A percentile compares a stretch with the other conserved stretches of the same genome.
phyloP scores from a whole-genome alignment of 2,329 filamentous ascomycete species.

The Paramyrothecium sp. region DNA sequence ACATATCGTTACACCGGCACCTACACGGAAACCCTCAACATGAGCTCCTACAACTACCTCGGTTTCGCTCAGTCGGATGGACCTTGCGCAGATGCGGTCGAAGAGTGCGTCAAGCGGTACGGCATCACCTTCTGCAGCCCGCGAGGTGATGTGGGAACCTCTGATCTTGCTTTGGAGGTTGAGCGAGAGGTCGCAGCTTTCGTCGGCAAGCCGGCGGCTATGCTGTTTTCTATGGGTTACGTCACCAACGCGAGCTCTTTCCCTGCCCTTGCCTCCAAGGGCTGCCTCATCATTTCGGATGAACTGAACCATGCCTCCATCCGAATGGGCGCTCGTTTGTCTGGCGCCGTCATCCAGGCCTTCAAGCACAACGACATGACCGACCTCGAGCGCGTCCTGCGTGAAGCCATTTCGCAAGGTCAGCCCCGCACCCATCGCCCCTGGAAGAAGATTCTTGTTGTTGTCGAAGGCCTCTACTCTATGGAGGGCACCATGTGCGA shows the following conservation, averaged over 20 bases:
- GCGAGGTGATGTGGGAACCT: slow-evolving; percentile 79
- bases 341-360: slow-evolving; percentile 89
- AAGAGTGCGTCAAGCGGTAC: slow-evolving; percentile 81
- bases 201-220: slow-evolving; percentile 89
- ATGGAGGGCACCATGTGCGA: slow-evolving; percentile 99
- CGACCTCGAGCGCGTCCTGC: slow-evolving; percentile 80
- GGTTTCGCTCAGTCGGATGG: slow-evolving; percentile 97
- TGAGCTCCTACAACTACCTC: slow-evolving; percentile 99
- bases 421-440: slow-evolving; percentile 97
- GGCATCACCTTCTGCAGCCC: slow-evolving; percentile 82
- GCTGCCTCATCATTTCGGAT: slow-evolving; percentile 91
- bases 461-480: slow-evolving; percentile 95
- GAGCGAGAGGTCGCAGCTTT: slow-evolving; percentile 88
- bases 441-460: slow-evolving; percentile 98
- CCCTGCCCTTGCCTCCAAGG: slow-evolving; percentile 87
- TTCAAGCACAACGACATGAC: slow-evolving; percentile 98
- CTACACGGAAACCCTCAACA: slow-evolving; percentile 90
- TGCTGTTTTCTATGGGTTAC: slow-evolving; percentile 99
- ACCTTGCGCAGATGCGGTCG: slow-evolving; percentile 89
- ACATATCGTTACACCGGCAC: slow-evolving; percentile 88
- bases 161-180: slow-evolving; percentile 84
- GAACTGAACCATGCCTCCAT: slow-evolving; percentile 98
- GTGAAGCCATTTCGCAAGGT: slow-evolving; percentile 92
- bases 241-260: slow-evolving; percentile 94
- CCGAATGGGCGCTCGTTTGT: slow-evolving; percentile 89